A percentile compares a stretch with the other conserved stretches of the same genome.
Conservation (phyloP, 495 filamentous ascomycete species). For the Penicillium flavigenum region DNA sequence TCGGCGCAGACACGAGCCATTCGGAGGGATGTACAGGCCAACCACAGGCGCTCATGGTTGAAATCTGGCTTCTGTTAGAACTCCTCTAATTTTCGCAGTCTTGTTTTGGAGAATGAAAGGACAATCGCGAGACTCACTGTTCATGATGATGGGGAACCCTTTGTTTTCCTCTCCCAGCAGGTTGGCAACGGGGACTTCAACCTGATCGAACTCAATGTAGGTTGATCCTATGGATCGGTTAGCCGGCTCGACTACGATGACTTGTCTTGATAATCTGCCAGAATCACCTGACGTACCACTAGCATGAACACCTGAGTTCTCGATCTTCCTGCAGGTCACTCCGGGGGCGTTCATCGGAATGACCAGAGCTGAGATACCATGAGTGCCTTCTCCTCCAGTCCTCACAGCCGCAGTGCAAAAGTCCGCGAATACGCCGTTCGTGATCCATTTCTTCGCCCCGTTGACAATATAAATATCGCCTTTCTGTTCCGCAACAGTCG, state of each 20-base stretch:
- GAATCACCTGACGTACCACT: constrained; percentile 5
- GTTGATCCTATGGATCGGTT: constrained; percentile 3
- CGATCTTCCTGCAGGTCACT: constrained; percentile 65
- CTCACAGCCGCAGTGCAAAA: constrained; percentile 51
- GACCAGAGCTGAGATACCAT: constrained; percentile 45
- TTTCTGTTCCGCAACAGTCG: constrained; percentile 42
- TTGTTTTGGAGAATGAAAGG: too few relatives aligned
- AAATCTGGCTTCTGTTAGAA: constrained; percentile 27
- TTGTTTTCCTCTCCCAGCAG: constrained; percentile 39
- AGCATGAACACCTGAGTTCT: constrained; percentile 58
- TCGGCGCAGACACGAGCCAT: constrained; percentile 40
- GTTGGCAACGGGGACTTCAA: constrained; percentile 35
- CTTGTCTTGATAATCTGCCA: too few relatives aligned
- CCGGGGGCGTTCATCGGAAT: constrained; percentile 44
- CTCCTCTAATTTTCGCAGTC: too few relatives aligned
- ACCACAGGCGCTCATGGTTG: constrained; percentile 41
- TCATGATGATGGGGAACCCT: constrained; percentile 46
- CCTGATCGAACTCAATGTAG: constrained; percentile 40
- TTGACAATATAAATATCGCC: constrained; percentile 50
- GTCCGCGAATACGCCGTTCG: constrained; percentile 47
- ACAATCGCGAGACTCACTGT: constrained; percentile 5
- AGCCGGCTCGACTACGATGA: too few relatives aligned
- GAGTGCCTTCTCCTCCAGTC: constrained; percentile 42
- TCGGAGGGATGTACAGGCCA: constrained; percentile 35
- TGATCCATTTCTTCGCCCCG: constrained; percentile 55